Evolutionary conservation across 139 green algal species (phyloP), one percentile per base, ranked within the genome.

Genomic region (Yamagishiella unicocca): DNA sequence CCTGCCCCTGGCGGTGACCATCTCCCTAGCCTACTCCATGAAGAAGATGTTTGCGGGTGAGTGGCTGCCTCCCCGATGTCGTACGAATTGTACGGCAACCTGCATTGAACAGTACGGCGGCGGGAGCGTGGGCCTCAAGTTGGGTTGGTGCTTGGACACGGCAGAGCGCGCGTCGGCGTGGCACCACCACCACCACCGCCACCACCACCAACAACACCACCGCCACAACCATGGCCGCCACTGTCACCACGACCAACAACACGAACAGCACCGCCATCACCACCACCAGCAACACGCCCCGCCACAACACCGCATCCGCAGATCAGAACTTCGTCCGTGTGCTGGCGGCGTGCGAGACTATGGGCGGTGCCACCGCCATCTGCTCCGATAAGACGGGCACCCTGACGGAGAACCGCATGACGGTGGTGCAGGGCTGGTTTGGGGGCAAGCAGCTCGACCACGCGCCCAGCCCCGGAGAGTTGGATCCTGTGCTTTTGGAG

Each of bases 391-490:
- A 99, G 93, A 98, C 95, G 1, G 97, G 97, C 66, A 99, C 97
- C 35, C 92, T 99, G 61, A 99, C 98, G 4, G 95, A 99, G 87
- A 99, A 99, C 91, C 93, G 96, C 82, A 99, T 99, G 98, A 99
- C 97, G 4, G 97, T 99, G 54, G 96, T 98, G 24, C 90, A 96
- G 84, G 95, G 94, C 42, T 98, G 95, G 95, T 96, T 99, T 71
- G 80, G 71, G 14, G 96, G 95, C 25, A 89, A 85, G 7, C 90
- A 94, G 67, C 46, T 81, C 53, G 55, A 90, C 53, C 31, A 78
- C 50, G 79, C 82, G 31, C 91, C 90, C 9, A 88, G 88, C 31
- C 82, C 92, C 1, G 50, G 79, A 1, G 88, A 94, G 40, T 54
- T 98, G 55, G 64, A 86, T 14, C 25, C 67, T 1, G 78, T 87